These are phyloP conservation scores for Nannizziopsis barbatae DNA, from an alignment of 2,329 filamentous ascomycete genomes.

Conservation along the genomic window DNA sequence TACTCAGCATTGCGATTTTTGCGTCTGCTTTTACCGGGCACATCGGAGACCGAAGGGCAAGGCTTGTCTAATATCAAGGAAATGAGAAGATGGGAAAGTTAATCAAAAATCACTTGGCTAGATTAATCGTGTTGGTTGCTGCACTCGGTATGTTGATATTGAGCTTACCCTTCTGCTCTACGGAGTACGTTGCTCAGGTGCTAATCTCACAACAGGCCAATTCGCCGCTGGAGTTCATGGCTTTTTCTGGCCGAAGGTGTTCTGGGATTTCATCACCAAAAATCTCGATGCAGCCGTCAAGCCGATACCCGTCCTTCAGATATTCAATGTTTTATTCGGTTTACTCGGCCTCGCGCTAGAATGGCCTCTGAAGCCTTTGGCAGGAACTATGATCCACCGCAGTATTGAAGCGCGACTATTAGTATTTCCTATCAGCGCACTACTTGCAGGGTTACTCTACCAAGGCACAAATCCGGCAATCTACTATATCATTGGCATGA, in stretches of 20 bases:
- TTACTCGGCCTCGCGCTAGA: conserved; percentile 73
- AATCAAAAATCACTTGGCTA: conserved; percentile 99
- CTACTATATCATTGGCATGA: conserved; percentile 79
- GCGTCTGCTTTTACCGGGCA: background rate
- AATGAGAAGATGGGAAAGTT: conserved; percentile 67
- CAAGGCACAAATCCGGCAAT: conserved; percentile 85
- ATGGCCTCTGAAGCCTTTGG: conserved; percentile 72
- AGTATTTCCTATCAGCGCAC: conserved; percentile 64
- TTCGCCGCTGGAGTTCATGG: conserved; percentile 68
- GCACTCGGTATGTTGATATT: conserved; percentile 50
- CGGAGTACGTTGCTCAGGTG: background rate
- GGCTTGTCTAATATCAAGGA: conserved; percentile 1
- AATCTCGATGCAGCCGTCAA: conserved; percentile 78
- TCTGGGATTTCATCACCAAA: conserved; percentile 93
- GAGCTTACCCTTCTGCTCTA: background rate
- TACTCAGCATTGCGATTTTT: background rate
- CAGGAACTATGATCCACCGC: conserved; percentile 67
- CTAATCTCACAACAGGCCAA: conserved; percentile 54
- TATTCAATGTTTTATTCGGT: conserved; percentile 76
- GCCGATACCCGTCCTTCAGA: conserved; percentile 78
- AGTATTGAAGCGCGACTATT: conserved; percentile 79
- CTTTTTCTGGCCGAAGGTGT: conserved; percentile 98
- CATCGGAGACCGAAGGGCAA: conserved; percentile 2
- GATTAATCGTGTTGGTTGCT: conserved; percentile 81
- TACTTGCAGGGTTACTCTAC: conserved; percentile 70